Evolutionary conservation across 305 asterid species (phyloP).

Genomic region (Plantago lanceolata): DNA sequence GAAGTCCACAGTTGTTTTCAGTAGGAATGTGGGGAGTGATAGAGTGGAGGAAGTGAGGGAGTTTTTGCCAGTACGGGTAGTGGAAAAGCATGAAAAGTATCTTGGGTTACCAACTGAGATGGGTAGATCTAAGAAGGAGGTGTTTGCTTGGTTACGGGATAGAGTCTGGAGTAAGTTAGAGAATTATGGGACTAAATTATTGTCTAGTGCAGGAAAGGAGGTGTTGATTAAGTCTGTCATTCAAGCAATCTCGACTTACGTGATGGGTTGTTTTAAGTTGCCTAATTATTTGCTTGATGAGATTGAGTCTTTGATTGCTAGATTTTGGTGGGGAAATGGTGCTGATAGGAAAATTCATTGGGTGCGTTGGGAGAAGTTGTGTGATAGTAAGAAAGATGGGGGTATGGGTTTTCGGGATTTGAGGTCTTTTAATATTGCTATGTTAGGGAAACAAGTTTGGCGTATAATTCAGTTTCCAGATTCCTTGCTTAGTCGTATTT

Average conservation of each 20-base stretch:
- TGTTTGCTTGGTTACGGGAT: too few species aligned
- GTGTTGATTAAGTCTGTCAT: background rate
- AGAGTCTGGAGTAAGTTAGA: background rate
- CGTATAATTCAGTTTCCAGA: background rate
- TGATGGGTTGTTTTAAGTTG: too few species aligned
- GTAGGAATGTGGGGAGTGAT: background rate
- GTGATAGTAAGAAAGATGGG: background rate
- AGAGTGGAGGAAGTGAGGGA: background rate
- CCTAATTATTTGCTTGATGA: background rate
- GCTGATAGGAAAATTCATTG: background rate
- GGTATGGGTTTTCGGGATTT: background rate
- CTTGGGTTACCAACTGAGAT: background rate
- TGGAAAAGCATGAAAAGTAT: background rate
- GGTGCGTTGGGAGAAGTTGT: background rate
- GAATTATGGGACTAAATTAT: background rate
- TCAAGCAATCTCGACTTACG: too few species aligned
- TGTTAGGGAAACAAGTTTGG: background rate
- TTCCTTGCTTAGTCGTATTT: background rate
- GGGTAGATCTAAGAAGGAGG: background rate
- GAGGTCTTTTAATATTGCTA: background rate
- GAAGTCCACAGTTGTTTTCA: background rate
- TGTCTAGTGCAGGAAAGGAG: background rate
- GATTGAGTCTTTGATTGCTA: background rate
- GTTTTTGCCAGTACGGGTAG: background rate
- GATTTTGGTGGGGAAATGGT: background rate